Evolutionary conservation across 129 eudicot genomes (phyloP).

Genomic region (Helichrysum umbraculigerum): DNA sequence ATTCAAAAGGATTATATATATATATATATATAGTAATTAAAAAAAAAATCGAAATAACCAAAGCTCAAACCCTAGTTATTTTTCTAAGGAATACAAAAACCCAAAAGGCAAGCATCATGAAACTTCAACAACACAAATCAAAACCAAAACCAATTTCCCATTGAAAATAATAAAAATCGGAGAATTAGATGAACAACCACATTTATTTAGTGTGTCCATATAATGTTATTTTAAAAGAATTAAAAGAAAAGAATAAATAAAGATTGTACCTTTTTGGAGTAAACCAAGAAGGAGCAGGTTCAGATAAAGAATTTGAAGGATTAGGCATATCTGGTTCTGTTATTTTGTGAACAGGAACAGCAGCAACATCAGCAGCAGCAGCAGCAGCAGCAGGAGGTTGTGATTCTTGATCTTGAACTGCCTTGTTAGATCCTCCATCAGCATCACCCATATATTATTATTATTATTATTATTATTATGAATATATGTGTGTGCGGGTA

Average conservation of each 20-base stretch:
- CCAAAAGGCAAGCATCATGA: slow-evolving; percentile 11
- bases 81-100: slow-evolving; percentile 11
- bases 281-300: slow-evolving; percentile 84
- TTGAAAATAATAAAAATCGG: not conserved
- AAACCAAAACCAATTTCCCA: slow-evolving; percentile 7
- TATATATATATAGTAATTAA: no score
- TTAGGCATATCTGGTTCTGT: slow-evolving; percentile 32
- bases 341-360: slow-evolving; percentile 18
- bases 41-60: not conserved
- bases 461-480: not conserved
- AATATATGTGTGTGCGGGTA: slow-evolving; percentile 15
- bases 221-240: not conserved
- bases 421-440: slow-evolving; percentile 13
- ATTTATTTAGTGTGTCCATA: not conserved
- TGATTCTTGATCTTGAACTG: slow-evolving; percentile 31
- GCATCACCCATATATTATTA: slow-evolving; percentile 26
- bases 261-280: slow-evolving; percentile 77
- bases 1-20: not conserved
- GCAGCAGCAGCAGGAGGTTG: slow-evolving; percentile 15
- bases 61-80: slow-evolving; percentile 26
- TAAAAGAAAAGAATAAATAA: not conserved
- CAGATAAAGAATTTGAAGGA: slow-evolving; percentile 23
- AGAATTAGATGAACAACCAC: slow-evolving; percentile 6
- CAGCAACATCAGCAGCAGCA: slow-evolving; percentile 10
- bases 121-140: slow-evolving; percentile 10